Evolutionary conservation across 2,329 filamentous ascomycete genomes (phyloP).

Genomic region (Aspergillus spinulosporus): DNA sequence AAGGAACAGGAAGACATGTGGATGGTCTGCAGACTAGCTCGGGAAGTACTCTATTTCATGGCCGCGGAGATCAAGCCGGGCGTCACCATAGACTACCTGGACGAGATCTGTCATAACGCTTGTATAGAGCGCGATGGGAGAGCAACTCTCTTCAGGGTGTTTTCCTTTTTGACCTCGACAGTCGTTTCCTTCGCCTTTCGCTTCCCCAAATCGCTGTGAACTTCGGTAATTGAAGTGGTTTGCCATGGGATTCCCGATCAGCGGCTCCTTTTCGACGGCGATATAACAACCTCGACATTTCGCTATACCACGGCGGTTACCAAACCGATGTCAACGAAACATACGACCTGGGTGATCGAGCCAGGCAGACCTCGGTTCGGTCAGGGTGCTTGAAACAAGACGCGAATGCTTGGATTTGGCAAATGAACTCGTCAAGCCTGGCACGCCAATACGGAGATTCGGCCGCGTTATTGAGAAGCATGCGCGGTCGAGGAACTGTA

Average conservation of each 20-base stretch:
- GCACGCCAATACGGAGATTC: constrained; percentile 80
- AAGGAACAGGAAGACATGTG: constrained; percentile 80
- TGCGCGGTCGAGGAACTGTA: constrained; percentile 59
- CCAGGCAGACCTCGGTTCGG: constrained; percentile 75
- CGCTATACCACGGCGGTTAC: constrained; percentile 84
- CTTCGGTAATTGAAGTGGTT: constrained; percentile 88
- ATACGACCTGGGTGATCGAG: constrained; percentile 62
- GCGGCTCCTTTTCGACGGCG: constrained; percentile 76
- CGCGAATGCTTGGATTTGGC: constrained; percentile 79
- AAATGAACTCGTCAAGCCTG: constrained; percentile 81
- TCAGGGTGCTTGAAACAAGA: constrained; percentile 81
- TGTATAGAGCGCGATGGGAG: constrained; percentile 77
- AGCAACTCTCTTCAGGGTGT: constrained; percentile 3
- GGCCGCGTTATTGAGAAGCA: constrained; percentile 71
- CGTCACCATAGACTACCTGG: constrained; percentile 86
- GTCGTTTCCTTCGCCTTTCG: constrained; percentile 90
- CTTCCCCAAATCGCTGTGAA: constrained; percentile 94
- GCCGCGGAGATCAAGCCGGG: constrained; percentile 77
- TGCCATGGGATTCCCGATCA: constrained; percentile 95
- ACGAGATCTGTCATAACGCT: constrained; percentile 86
- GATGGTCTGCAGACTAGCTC: constrained; percentile 76
- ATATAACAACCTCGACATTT: constrained; percentile 91
- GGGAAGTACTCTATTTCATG: constrained; percentile 86
- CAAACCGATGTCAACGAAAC: constrained; percentile 72
- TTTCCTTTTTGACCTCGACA: constrained; percentile 36